These are phyloP conservation scores for Neurospora sp. DNA, from an alignment of 495 filamentous ascomycete genomes.

Conservation along the genomic window DNA sequence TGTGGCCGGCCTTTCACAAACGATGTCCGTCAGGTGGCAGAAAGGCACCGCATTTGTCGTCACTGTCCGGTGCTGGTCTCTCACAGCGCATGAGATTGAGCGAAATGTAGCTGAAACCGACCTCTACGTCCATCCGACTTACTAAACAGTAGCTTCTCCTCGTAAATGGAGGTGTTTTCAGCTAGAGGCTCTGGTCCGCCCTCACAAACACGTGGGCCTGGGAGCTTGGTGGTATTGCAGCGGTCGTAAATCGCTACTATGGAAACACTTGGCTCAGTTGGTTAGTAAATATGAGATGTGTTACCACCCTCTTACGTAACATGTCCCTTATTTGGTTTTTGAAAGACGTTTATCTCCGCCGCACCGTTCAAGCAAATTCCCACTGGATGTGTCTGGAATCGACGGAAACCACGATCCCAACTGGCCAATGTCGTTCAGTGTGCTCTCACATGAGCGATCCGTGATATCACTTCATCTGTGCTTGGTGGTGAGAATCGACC, in stretches of 20 bases:
- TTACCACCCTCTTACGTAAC: background rate
- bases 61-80: background rate
- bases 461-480: background rate
- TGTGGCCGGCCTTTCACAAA: background rate
- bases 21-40: background rate
- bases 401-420: background rate
- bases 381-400: background rate
- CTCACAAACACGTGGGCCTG: background rate
- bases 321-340: background rate
- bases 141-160: background rate
- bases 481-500: background rate
- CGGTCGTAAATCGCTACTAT: background rate
- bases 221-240: background rate
- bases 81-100: background rate
- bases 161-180: background rate
- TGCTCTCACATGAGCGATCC: background rate
- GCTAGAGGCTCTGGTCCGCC: background rate
- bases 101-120: background rate
- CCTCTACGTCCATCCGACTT: background rate
- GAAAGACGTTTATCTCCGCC: background rate
- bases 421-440: background rate
- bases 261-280: background rate
- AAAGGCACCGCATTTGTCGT: background rate
- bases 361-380: background rate
- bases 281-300: background rate